These are phyloP conservation scores for Pleurotus ostreatus DNA, from an alignment of 768 basidiomycete species.

Conservation along the genomic window DNA sequence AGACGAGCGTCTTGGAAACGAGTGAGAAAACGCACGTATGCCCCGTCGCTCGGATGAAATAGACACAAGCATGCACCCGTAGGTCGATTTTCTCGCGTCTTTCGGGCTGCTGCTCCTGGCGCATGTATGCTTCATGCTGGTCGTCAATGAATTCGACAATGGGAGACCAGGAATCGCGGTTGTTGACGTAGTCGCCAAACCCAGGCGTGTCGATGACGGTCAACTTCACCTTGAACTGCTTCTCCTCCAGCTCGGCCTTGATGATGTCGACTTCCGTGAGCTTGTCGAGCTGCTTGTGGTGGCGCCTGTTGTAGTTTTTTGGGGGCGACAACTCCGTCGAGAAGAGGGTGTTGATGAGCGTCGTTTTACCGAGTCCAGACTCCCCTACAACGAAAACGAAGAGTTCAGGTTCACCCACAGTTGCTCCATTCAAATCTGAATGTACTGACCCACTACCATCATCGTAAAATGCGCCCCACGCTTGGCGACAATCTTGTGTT, in stretches of 20 bases:
- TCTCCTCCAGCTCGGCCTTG: slow-evolving; percentile 99
- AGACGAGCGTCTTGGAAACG: not conserved
- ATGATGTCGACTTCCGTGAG: slow-evolving; percentile 98
- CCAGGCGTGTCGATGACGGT: slow-evolving; percentile 99
- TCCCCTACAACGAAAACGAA: slow-evolving; percentile 56
- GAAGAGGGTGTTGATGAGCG: slow-evolving; percentile 98
- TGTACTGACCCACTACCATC: slow-evolving; percentile 91
- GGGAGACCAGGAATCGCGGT: slow-evolving; percentile 96
- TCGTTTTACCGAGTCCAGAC: slow-evolving; percentile 96
- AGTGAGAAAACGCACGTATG: slow-evolving; percentile 70
- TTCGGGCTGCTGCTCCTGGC: slow-evolving; percentile 99
- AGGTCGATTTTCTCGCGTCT: slow-evolving; percentile 91
- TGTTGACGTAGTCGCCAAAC: slow-evolving; percentile 99
- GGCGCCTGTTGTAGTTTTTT: slow-evolving; percentile 87
- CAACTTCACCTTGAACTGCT: slow-evolving; percentile 98
- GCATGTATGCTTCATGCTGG: slow-evolving; percentile 93
- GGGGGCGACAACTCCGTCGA: slow-evolving; percentile 91
- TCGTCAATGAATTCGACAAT: slow-evolving; percentile 98
- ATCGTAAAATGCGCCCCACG: slow-evolving; percentile 96
- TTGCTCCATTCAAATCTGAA: not conserved
- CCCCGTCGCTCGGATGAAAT: slow-evolving; percentile 94
- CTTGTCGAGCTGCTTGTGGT: slow-evolving; percentile 97
- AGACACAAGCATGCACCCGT: slow-evolving; percentile 93
- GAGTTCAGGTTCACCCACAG: not conserved
- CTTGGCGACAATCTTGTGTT: slow-evolving; percentile 99